Conservation (phyloP, 257 asterid genomes). For the Penstemon davidsonii region DNA sequence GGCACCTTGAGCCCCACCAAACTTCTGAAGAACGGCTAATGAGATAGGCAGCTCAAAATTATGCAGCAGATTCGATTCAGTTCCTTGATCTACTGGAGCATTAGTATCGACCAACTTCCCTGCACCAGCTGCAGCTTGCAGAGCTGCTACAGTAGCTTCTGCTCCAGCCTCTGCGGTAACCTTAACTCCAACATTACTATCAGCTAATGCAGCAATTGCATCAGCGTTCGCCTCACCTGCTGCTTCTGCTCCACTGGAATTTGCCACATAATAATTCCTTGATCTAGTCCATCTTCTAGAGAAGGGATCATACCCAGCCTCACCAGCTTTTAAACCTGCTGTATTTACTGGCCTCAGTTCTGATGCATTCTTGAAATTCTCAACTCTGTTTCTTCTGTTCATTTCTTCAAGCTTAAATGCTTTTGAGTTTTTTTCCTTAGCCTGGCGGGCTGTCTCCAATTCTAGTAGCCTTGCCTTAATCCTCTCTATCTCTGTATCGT, state of each 20-base stretch:
- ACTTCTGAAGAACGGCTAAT: slow-evolving; percentile 66
- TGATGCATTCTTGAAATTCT: slow-evolving; percentile 89
- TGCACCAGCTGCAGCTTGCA: slow-evolving; percentile 82
- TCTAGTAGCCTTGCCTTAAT: slow-evolving; percentile 66
- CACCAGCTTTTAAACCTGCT: slow-evolving; percentile 69
- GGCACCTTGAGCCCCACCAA: slow-evolving; percentile 81
- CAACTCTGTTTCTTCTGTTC: slow-evolving; percentile 84
- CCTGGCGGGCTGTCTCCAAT: slow-evolving; percentile 64
- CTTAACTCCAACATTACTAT: slow-evolving; percentile 31
- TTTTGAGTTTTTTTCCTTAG: slow-evolving; percentile 64
- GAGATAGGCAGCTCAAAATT: slow-evolving; percentile 76
- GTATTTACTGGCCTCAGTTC: slow-evolving; percentile 56
- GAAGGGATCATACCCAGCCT: slow-evolving; percentile 93
- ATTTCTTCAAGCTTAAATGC: slow-evolving; percentile 84
- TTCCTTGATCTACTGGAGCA: slow-evolving; percentile 88
- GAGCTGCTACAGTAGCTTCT: slow-evolving; percentile 69
- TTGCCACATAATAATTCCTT: slow-evolving; percentile 66
- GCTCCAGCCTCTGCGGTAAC: slow-evolving; percentile 42
- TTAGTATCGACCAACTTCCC: slow-evolving; percentile 89
- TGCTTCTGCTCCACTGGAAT: slow-evolving; percentile 42
- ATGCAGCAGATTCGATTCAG: slow-evolving; percentile 62
- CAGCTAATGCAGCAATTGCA: slow-evolving; percentile 39
- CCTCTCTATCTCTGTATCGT: slow-evolving; percentile 72
- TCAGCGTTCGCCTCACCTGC: slow-evolving; percentile 37
- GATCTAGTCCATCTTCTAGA: slow-evolving; percentile 98